These are phyloP conservation scores for Phytophthora lateralis DNA, from an alignment of 352 stramenopile genomes.

Conservation along the genomic window DNA sequence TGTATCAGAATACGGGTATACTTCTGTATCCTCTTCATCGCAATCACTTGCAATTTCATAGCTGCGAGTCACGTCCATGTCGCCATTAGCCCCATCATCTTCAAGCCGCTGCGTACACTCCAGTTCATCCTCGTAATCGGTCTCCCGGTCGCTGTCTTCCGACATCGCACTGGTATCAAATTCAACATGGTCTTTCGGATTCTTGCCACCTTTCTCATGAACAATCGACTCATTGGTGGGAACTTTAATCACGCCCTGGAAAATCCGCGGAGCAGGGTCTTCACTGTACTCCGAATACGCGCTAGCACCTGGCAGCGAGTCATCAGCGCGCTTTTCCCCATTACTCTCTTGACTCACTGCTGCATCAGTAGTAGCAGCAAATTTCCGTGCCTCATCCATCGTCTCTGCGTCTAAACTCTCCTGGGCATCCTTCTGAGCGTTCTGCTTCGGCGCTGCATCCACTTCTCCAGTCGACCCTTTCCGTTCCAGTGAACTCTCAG, in stretches of 20 bases:
- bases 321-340: slow-evolving; percentile 1
- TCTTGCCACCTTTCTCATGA: slow-evolving; percentile 2
- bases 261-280: slow-evolving; percentile 30
- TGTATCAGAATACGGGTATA: slow-evolving; percentile 26
- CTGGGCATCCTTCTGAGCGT: neutral
- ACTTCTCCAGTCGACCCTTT: neutral
- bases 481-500: neutral
- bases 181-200: neutral
- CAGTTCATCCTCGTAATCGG: slow-evolving; percentile 32
- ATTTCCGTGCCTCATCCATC: neutral
- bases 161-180: slow-evolving; percentile 17
- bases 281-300: slow-evolving; percentile 39
- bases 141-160: slow-evolving; percentile 28
- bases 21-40: slow-evolving; percentile 29
- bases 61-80: slow-evolving; percentile 12
- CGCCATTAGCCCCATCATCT: slow-evolving; percentile 29
- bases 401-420: neutral
- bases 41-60: slow-evolving; percentile 9
- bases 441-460: neutral
- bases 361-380: neutral
- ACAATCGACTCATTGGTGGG: slow-evolving; percentile 4
- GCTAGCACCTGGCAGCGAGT: slow-evolving; percentile 11
- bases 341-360: slow-evolving; percentile 1
- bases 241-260: slow-evolving; percentile 11
- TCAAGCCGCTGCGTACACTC: slow-evolving; percentile 59